phyloP scores from a whole-genome alignment of 768 basidiomycete species.

The Rhodotorula babjevae region DNA sequence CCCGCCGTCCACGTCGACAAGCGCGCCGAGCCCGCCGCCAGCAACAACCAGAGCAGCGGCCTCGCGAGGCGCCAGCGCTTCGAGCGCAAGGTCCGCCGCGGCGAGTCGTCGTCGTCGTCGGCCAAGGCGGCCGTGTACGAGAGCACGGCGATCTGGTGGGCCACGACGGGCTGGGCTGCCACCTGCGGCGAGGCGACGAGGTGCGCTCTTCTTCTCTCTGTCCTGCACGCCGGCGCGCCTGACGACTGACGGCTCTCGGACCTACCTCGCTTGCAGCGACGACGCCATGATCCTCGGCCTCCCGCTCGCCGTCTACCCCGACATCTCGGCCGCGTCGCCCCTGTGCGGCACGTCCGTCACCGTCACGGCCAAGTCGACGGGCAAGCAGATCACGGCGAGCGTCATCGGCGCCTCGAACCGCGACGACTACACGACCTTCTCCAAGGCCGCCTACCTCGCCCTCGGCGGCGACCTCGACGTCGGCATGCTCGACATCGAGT shows the following conservation, averaged over 20 bases:
- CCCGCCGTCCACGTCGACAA: not conserved
- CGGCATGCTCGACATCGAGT: constrained; percentile 22
- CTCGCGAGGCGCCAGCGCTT: constrained; percentile 3
- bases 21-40: not conserved
- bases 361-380: constrained; percentile 18
- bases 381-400: constrained; percentile 17
- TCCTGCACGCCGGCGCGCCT: not conserved
- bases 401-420: constrained; percentile 20
- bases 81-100: constrained; percentile 8
- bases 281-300: constrained; percentile 17
- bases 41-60: not conserved
- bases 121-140: constrained; percentile 2
- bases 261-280: not conserved
- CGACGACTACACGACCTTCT: constrained; percentile 21
- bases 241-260: not conserved
- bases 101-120: not conserved
- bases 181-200: constrained; percentile 19
- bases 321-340: constrained; percentile 1
- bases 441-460: constrained; percentile 5
- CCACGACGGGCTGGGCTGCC: constrained; percentile 22
- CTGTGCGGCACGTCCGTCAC: constrained; percentile 22
- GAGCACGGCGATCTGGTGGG: constrained; percentile 29
- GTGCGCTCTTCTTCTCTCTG: not conserved
- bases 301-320: constrained; percentile 26
- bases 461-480: constrained; percentile 22